phyloP scores from a whole-genome alignment of 1,284 basidiomycete species.

The Trichosporon ovoides region DNA sequence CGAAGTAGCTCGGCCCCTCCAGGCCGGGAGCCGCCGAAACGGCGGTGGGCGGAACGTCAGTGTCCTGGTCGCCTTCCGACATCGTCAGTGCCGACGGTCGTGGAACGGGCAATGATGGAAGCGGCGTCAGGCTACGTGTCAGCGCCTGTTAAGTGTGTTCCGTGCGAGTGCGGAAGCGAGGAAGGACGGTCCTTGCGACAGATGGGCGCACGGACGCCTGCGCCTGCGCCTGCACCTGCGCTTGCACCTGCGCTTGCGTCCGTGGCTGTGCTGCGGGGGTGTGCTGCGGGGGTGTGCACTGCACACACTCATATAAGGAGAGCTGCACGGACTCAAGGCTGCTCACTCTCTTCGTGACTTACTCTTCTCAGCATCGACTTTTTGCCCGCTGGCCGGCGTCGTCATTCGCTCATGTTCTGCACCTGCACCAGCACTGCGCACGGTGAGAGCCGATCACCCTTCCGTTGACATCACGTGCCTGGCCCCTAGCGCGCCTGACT shows the following conservation, averaged over 20 bases:
- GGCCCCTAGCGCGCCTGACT: conserved; percentile 1
- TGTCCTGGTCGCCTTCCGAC: not conserved
- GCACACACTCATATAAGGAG: not conserved
- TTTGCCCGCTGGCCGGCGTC: too few relatives aligned
- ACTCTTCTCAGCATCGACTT: not conserved
- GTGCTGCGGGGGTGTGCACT: not conserved
- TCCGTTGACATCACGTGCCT: too few relatives aligned
- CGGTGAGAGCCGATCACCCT: too few relatives aligned
- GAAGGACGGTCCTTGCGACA: not conserved
- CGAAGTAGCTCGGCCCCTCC: too few relatives aligned
- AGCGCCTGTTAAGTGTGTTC: not conserved
- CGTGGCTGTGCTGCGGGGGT: not conserved
- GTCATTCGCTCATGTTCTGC: too few relatives aligned
- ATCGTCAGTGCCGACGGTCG: not conserved
- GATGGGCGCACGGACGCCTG: not conserved
- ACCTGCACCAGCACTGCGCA: too few relatives aligned
- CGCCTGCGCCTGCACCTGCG: not conserved
- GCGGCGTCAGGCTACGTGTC: not conserved
- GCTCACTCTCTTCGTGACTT: not conserved
- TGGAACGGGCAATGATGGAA: not conserved
- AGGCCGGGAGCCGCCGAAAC: too few relatives aligned
- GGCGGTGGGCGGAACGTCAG: too few relatives aligned
- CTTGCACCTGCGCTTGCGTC: too few relatives aligned
- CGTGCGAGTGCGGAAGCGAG: not conserved
- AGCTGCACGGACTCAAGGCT: not conserved